Percentiles rank a stretch among this genome's conserved stretches.
phyloP scores from a whole-genome alignment of 441 rosid species.

The Adansonia grandidieri region DNA sequence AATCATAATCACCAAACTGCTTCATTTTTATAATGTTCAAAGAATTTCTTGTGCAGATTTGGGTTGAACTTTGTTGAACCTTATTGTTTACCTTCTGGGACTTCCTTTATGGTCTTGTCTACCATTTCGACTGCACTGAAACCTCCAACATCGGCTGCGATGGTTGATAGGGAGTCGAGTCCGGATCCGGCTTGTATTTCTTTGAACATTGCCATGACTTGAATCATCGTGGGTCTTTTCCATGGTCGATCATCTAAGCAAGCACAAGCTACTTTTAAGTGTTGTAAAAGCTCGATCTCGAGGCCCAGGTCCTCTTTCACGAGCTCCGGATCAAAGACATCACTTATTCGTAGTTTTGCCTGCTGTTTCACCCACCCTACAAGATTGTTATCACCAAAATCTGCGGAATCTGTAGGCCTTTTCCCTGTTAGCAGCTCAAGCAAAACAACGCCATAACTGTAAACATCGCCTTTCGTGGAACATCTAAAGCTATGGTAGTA shows the following conservation, averaged over 20 bases:
- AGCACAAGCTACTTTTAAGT: conserved; percentile 70
- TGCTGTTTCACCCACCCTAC: conserved; percentile 99
- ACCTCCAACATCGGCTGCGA: conserved; percentile 65
- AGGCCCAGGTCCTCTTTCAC: conserved; percentile 70
- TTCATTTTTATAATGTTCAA: too few species aligned
- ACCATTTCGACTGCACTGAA: conserved; percentile 65
- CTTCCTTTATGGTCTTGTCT: conserved; percentile 83
- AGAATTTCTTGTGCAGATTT: neutral
- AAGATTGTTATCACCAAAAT: conserved; percentile 94
- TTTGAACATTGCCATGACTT: conserved; percentile 80
- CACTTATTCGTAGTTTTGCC: conserved; percentile 65
- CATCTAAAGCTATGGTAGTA: conserved; percentile 96
- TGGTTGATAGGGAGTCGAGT: conserved; percentile 69
- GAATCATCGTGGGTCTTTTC: conserved; percentile 76
- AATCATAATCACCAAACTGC: too few species aligned
- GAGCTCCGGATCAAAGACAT: conserved; percentile 77
- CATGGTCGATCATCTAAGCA: conserved; percentile 78
- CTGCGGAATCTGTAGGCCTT: conserved; percentile 88
- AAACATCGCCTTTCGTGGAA: conserved; percentile 90
- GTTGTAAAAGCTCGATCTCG: conserved; percentile 73
- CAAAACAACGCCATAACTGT: conserved; percentile 88
- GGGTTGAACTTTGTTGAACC: neutral
- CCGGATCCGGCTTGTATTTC: conserved; percentile 83
- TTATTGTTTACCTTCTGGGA: conserved; percentile 55
- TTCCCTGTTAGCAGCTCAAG: conserved; percentile 90